Percentiles rank a stretch among this genome's conserved stretches.
Evolutionary conservation across 2,329 filamentous ascomycete species (phyloP).

Genomic region (Aspergillus chevalieri): DNA sequence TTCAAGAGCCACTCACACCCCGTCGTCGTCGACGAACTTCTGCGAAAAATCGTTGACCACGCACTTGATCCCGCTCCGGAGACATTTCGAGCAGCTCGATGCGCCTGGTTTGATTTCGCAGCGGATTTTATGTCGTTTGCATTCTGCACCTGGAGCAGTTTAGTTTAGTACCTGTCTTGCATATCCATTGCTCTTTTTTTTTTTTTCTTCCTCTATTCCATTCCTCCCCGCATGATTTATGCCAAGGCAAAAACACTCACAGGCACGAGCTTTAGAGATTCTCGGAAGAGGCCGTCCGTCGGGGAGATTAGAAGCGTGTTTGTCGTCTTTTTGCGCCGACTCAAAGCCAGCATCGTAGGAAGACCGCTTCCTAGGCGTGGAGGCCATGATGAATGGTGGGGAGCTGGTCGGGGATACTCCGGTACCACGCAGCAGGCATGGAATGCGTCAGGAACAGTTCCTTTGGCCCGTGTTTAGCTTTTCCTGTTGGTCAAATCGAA

Average conservation of each 20-base stretch:
- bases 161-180: conserved; percentile 2
- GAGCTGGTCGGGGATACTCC: conserved; percentile 19
- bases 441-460: conserved; percentile 2
- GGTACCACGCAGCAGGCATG: conserved; percentile 14
- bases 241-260: conserved; percentile 20
- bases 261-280: conserved; percentile 38
- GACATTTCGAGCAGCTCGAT: conserved; percentile 45
- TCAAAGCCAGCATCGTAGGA: conserved; percentile 31
- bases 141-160: conserved; percentile 38
- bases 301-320: conserved; percentile 14
- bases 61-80: conserved; percentile 46
- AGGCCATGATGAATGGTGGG: conserved; percentile 13
- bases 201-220: neutral
- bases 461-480: neutral
- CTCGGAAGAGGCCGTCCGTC: conserved; percentile 19
- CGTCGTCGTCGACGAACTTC: conserved; percentile 50
- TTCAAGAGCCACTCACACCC: conserved; percentile 36
- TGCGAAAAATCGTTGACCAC: conserved; percentile 53
- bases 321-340: conserved; percentile 19
- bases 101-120: conserved; percentile 47
- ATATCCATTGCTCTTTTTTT: neutral
- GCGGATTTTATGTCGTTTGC: conserved; percentile 51
- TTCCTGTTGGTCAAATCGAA: neutral
- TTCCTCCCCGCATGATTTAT: neutral
- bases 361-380: conserved; percentile 30